Evolutionary conservation across 176 grass and related monocot genomes (phyloP).

Genomic region (Tillandsia leiboldiana): DNA sequence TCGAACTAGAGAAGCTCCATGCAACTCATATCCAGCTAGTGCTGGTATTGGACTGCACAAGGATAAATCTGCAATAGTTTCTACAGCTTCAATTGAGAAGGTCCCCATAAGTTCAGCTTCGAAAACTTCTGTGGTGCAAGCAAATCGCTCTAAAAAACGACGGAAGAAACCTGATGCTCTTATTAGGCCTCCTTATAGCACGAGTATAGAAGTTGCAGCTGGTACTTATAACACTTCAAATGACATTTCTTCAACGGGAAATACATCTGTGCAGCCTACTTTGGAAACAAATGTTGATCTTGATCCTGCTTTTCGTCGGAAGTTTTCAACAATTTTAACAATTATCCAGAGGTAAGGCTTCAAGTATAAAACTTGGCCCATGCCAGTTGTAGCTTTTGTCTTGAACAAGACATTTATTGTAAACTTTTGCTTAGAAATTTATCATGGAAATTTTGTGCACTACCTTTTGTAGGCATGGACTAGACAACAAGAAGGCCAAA

Average conservation of each 20-base stretch:
- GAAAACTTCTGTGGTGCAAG: constrained; percentile 1
- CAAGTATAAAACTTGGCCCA: neutral
- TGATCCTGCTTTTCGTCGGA: constrained; percentile 30
- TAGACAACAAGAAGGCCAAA: constrained; percentile 20
- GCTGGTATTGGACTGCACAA: neutral
- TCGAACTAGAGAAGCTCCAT: constrained; percentile 1
- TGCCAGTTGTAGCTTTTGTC: neutral
- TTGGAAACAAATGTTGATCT: constrained; percentile 19
- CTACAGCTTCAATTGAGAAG: constrained; percentile 21
- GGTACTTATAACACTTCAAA: constrained; percentile 9
- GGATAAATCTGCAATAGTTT: constrained; percentile 14
- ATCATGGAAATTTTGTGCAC: neutral
- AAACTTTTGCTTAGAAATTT: neutral
- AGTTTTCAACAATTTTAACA: constrained; percentile 34
- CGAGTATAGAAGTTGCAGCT: constrained; percentile 5
- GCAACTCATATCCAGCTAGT: constrained; percentile 17
- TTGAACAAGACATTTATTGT: neutral
- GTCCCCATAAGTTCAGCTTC: constrained; percentile 17
- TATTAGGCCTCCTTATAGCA: neutral
- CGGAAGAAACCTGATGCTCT: constrained; percentile 15
- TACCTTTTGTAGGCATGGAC: constrained; percentile 29
- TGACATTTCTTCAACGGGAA: constrained; percentile 18
- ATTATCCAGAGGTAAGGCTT: constrained; percentile 34
- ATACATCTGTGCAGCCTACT: constrained; percentile 8
- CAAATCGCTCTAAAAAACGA: constrained; percentile 1